These are phyloP conservation scores for Naumovozyma baii DNA, from an alignment of 805 yeast species.

Conservation along the genomic window DNA sequence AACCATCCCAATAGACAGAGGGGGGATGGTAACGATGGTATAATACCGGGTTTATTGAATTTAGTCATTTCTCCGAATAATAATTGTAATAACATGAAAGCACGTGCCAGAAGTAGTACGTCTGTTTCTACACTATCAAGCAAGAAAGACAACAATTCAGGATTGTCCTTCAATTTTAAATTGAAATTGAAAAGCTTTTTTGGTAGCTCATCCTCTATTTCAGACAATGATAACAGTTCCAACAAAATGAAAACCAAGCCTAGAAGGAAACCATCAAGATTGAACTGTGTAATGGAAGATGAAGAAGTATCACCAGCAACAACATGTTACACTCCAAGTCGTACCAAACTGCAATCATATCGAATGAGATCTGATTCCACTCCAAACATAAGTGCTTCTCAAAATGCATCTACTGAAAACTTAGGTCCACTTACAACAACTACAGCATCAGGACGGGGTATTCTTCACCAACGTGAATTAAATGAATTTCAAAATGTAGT, in stretches of 20 bases:
- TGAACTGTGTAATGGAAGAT: conserved; percentile 21
- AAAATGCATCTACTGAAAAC: no score
- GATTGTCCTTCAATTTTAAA: neutral
- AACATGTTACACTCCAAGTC: neutral
- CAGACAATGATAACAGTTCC: no score
- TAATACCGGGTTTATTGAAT: neutral
- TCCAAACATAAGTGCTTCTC: no score
- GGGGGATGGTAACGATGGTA: no score
- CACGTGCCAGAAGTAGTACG: neutral
- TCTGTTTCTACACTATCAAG: neutral
- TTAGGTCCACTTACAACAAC: no score
- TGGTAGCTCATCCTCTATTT: neutral
- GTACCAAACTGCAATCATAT: neutral
- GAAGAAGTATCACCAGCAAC: conserved; percentile 2
- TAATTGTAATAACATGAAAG: neutral
- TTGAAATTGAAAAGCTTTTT: neutral
- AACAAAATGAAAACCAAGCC: neutral
- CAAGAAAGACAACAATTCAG: neutral
- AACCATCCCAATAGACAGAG: neutral
- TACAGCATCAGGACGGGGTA: no score
- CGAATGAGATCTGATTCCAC: neutral
- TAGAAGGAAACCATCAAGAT: neutral
- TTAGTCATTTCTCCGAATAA: neutral
- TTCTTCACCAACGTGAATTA: conserved; percentile 47
- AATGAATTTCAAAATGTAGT: conserved; percentile 43